Evolutionary conservation across 495 filamentous ascomycete species (phyloP).

Genomic region (Viridothelium virens): DNA sequence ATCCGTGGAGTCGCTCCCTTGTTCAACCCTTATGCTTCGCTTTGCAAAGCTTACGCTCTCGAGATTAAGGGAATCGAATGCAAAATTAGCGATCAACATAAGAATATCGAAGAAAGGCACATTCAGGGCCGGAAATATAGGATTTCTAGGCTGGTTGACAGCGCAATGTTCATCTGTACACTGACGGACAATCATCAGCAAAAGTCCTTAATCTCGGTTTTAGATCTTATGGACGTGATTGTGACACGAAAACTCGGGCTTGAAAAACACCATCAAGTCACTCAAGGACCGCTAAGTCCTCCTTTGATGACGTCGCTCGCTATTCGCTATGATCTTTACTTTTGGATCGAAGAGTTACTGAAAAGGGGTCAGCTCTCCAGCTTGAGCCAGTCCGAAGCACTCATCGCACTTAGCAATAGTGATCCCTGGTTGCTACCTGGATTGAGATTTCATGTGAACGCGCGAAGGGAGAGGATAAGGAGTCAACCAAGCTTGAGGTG

Average conservation of each 20-base stretch:
- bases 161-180: not conserved
- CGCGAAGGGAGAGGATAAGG: not conserved
- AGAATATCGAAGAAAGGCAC: not conserved
- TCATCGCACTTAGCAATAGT: not conserved
- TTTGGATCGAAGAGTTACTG: slow-evolving; percentile 7
- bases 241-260: not conserved
- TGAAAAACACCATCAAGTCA: not conserved
- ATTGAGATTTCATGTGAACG: not conserved
- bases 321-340: slow-evolving; percentile 5
- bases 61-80: slow-evolving; percentile 4
- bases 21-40: not conserved
- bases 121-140: not conserved
- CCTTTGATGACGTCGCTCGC: not conserved
- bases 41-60: slow-evolving; percentile 6
- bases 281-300: not conserved
- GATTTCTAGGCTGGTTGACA: not conserved
- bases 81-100: not conserved
- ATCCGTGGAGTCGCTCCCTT: not conserved
- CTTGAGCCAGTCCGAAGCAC: not conserved
- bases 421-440: not conserved
- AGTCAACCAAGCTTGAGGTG: not conserved
- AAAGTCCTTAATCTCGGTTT: not conserved
- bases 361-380: not conserved
- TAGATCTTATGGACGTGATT: not conserved
- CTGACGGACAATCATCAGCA: not conserved